Conservation (phyloP, 306 rosid genomes). For the Rosa rugosa region DNA sequence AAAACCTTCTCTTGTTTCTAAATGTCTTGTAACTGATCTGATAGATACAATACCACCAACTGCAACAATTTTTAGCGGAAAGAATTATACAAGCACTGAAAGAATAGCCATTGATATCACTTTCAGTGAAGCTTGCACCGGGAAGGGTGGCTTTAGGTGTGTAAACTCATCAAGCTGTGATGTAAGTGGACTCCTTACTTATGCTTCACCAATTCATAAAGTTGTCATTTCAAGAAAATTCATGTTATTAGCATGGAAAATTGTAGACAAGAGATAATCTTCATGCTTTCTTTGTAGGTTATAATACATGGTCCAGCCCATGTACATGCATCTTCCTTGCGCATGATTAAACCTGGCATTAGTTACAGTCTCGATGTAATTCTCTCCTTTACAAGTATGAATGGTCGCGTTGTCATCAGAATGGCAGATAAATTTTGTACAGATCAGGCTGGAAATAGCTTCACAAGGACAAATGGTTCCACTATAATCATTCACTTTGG, state of each 20-base stretch:
- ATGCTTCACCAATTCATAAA: conserved; percentile 2
- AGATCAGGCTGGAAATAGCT: conserved; percentile 60
- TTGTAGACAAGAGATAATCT: neutral
- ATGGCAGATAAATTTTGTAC: conserved; percentile 47
- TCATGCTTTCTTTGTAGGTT: conserved; percentile 38
- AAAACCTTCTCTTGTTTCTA: neutral
- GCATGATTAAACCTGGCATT: conserved; percentile 30
- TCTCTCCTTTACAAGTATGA: conserved; percentile 26
- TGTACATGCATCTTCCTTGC: conserved; percentile 48
- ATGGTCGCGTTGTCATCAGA: conserved; percentile 45
- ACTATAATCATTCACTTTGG: conserved; percentile 55
- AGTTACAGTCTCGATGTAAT: conserved; percentile 47
- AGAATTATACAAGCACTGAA: conserved; percentile 44
- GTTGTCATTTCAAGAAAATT: neutral
- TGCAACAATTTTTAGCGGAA: conserved; percentile 46
- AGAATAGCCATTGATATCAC: conserved; percentile 42
- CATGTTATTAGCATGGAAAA: neutral
- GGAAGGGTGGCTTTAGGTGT: conserved; percentile 55
- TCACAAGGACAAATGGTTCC: conserved; percentile 48
- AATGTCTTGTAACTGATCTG: neutral
- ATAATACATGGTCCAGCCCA: conserved; percentile 44
- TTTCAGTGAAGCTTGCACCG: conserved; percentile 59
- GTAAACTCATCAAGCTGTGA: conserved; percentile 58
- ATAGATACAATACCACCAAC: conserved; percentile 63
- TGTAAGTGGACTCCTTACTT: conserved; percentile 43